Evolutionary conservation across 306 rosid species (phyloP).

Genomic region (Castanopsis chinensis): DNA sequence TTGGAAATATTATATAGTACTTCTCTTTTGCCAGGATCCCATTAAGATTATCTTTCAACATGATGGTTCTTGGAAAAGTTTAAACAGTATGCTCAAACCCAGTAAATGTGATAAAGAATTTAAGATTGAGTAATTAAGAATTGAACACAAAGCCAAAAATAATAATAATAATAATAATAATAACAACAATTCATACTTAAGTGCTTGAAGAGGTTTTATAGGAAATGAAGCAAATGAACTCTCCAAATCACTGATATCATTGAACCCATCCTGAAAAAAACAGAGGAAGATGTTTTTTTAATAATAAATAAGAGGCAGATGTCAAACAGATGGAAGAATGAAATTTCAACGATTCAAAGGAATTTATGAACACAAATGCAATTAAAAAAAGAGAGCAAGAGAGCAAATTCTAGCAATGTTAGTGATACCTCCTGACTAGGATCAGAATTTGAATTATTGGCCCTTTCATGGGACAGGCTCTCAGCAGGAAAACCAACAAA

Average conservation of each 20-base stretch:
- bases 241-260: conserved; percentile 74
- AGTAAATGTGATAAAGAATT: neutral
- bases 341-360: conserved; percentile 12
- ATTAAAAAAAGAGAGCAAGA: neutral
- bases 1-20: neutral
- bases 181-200: conserved; percentile 56
- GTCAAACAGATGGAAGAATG: conserved; percentile 12
- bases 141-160: neutral
- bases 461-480: conserved; percentile 34
- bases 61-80: neutral
- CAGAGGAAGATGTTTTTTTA: neutral
- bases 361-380: neutral
- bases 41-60: neutral
- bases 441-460: conserved; percentile 48
- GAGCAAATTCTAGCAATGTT: conserved; percentile 17
- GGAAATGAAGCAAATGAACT: conserved; percentile 88
- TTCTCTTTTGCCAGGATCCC: neutral
- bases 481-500: conserved; percentile 45
- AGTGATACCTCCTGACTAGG: conserved; percentile 57
- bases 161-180: conserved; percentile 2
- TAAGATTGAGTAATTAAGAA: neutral
- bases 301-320: neutral
- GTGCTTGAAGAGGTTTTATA: conserved; percentile 80
- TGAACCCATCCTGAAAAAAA: conserved; percentile 71
- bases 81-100: neutral